Conservation (phyloP, 2,329 filamentous ascomycete species). For the Fusarium paranaense region DNA sequence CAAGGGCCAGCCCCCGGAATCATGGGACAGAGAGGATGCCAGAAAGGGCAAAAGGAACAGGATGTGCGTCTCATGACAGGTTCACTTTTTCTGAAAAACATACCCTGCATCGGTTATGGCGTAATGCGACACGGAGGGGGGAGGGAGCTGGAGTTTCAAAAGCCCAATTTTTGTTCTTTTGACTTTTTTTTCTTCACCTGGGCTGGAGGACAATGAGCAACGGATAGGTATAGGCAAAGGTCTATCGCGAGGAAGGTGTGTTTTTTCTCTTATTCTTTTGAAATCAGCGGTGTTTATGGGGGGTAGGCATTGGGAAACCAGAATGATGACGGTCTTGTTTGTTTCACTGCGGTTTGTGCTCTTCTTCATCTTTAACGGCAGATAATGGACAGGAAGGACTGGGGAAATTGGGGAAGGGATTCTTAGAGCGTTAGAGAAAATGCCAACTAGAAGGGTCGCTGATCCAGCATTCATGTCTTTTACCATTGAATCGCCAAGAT, state of each 20-base stretch:
- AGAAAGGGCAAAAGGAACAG: conserved; percentile 24
- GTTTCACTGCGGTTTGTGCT: conserved; percentile 11
- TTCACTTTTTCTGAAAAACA: conserved; percentile 39
- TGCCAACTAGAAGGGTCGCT: conserved; percentile 33
- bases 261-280: neutral
- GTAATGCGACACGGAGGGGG: conserved; percentile 27
- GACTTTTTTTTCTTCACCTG: conserved; percentile 11
- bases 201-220: conserved; percentile 1
- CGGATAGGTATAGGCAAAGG: neutral
- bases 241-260: neutral
- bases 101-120: conserved; percentile 47
- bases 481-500: neutral
- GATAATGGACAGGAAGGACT: conserved; percentile 18
- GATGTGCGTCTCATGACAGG: conserved; percentile 35
- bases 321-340: conserved; percentile 39
- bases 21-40: conserved; percentile 21
- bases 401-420: conserved; percentile 26
- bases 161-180: conserved; percentile 23
- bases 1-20: conserved; percentile 16
- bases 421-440: conserved; percentile 48
- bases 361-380: conserved; percentile 5
- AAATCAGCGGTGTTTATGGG: conserved; percentile 6
- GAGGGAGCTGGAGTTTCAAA: conserved; percentile 35
- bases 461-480: conserved; percentile 10
- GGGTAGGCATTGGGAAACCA: conserved; percentile 25